phyloP scores from a whole-genome alignment of 139 green algal genomes.

The Tetradesmus lagerheimii region DNA sequence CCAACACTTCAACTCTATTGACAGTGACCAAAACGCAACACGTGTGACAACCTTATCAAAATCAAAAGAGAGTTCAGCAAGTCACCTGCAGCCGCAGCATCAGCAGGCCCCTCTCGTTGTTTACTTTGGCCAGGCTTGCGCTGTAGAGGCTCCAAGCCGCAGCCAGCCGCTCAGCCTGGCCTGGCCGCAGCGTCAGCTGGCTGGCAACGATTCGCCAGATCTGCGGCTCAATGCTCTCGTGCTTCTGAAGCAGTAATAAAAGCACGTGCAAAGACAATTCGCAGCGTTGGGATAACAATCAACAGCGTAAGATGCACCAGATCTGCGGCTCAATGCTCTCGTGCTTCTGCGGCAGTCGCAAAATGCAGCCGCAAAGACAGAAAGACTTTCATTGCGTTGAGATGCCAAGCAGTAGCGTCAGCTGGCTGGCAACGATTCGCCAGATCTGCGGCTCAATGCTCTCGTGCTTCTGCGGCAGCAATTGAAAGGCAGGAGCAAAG shows the following conservation, averaged over 20 bases:
- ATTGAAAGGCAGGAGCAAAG: no score
- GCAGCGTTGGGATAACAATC: no score
- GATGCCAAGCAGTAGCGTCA: neutral
- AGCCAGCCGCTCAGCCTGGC: neutral
- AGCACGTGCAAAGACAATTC: no score
- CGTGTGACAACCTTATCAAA: no score
- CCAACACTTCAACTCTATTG: no score
- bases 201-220: conserved; percentile 4
- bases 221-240: conserved; percentile 20
- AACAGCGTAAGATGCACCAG: no score
- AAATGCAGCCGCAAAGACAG: no score
- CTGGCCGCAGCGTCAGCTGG: neutral
- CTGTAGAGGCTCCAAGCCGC: neutral
- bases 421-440: neutral
- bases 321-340: no score
- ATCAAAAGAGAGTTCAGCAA: no score
- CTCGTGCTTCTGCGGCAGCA: neutral
- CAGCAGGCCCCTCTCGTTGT: neutral
- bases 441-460: conserved; percentile 21
- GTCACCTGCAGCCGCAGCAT: neutral
- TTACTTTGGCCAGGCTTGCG: neutral
- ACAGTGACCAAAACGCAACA: no score
- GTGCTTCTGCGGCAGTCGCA: no score
- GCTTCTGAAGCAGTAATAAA: neutral
- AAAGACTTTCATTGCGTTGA: no score